Evolutionary conservation across 2,329 filamentous ascomycete species (phyloP).

Genomic region (Epichloe sylvatica): DNA sequence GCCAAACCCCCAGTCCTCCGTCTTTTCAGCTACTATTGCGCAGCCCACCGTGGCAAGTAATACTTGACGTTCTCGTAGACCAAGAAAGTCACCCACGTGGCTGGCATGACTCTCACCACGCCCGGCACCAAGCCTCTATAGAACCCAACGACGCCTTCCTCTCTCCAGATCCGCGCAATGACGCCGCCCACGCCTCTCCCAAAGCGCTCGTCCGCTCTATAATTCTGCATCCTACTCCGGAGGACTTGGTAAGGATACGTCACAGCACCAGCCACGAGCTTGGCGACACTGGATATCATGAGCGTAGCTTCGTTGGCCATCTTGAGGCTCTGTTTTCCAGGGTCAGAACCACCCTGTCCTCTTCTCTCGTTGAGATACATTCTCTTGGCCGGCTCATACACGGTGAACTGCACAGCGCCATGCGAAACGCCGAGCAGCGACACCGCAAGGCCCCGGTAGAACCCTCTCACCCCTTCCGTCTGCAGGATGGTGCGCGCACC

Average conservation of each 20-base stretch:
- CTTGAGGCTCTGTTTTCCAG: background rate
- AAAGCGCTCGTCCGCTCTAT: constrained; percentile 64
- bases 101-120: constrained; percentile 79
- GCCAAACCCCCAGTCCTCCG: background rate
- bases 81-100: constrained; percentile 91
- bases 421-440: constrained; percentile 79
- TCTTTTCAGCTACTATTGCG: background rate
- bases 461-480: constrained; percentile 62
- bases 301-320: constrained; percentile 65
- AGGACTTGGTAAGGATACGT: constrained; percentile 96
- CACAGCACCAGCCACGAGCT: constrained; percentile 74
- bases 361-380: constrained; percentile 30
- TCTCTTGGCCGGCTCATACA: constrained; percentile 62
- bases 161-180: constrained; percentile 55
- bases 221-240: constrained; percentile 75
- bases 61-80: constrained; percentile 90
- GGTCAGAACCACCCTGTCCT: background rate
- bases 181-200: constrained; percentile 58
- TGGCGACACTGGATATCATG: constrained; percentile 65
- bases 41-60: constrained; percentile 40
- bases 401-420: constrained; percentile 88
- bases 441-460: constrained; percentile 77
- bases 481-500: constrained; percentile 54
- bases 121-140: constrained; percentile 86
- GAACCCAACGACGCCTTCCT: constrained; percentile 71